Conservation (phyloP, 2,329 filamentous ascomycete genomes). For the Grosmannia clavigera region DNA sequence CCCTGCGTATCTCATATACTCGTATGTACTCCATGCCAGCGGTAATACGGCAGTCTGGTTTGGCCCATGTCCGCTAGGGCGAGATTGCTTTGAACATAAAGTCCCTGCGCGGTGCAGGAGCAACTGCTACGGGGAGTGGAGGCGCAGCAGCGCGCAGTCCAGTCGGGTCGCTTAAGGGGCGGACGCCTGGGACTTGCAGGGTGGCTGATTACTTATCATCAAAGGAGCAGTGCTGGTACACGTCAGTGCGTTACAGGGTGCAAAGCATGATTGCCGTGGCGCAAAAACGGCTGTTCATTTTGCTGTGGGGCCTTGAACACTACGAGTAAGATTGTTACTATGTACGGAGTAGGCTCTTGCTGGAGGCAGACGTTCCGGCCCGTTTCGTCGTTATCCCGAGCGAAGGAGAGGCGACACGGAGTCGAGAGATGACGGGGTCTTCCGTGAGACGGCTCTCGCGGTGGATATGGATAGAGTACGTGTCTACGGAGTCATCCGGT, state of each 20-base stretch:
- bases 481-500: background rate
- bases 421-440: background rate
- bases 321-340: background rate
- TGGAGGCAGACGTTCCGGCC: background rate
- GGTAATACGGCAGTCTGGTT: background rate
- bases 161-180: too few species aligned
- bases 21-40: too few species aligned
- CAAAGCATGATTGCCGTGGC: background rate
- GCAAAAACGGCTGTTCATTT: background rate
- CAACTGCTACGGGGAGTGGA: background rate
- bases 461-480: background rate
- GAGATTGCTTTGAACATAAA: background rate
- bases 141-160: background rate
- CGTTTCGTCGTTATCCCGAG: background rate
- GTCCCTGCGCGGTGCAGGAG: background rate
- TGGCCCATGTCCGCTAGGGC: background rate
- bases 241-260: background rate
- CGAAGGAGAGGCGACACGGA: background rate
- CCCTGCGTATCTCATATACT: background rate
- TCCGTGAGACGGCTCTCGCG: background rate
- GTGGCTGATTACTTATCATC: background rate
- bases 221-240: background rate
- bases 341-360: background rate
- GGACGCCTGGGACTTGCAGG: background rate
- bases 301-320: background rate